A percentile compares a stretch with the other conserved stretches of the same genome.
Evolutionary conservation across 2,329 filamentous ascomycete species (phyloP).

Genomic region (Xylaria hypoxylon): DNA sequence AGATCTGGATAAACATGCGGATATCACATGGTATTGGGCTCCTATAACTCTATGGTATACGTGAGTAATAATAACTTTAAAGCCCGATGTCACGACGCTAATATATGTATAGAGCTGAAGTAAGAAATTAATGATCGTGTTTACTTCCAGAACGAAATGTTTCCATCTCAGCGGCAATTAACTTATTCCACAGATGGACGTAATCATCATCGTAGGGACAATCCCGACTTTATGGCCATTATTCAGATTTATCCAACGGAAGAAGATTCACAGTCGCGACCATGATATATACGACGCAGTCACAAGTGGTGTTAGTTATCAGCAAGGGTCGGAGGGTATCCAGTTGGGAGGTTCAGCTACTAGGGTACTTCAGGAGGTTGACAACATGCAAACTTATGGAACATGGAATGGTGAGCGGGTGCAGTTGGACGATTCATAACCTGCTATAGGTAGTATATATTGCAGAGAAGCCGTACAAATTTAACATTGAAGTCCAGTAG

Average conservation of each 20-base stretch:
- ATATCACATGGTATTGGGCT: conserved; percentile 30
- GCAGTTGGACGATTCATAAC: not conserved
- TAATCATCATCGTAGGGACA: conserved; percentile 33
- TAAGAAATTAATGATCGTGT: conserved; percentile 4
- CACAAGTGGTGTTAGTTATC: not conserved
- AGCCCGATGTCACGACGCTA: not conserved
- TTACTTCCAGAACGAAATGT: not conserved
- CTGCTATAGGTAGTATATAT: not conserved
- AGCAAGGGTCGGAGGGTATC: not conserved
- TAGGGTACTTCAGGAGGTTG: conserved; percentile 23
- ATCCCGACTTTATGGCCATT: conserved; percentile 32
- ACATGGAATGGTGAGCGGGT: conserved; percentile 23
- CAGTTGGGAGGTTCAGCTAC: conserved; percentile 14
- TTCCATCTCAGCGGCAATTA: not conserved
- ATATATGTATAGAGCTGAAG: conserved; percentile 20
- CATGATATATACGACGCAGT: conserved; percentile 18
- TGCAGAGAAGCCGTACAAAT: not conserved
- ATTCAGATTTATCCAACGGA: conserved; percentile 13
- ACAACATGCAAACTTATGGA: conserved; percentile 24
- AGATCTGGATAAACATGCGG: conserved; percentile 7
- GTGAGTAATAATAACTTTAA: conserved; percentile 8
- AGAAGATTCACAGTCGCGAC: not conserved
- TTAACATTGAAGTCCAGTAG: too few species aligned
- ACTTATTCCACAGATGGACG: conserved; percentile 28
- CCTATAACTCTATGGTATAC: conserved; percentile 31